Evolutionary conservation across 306 rosid species (phyloP).

Genomic region (Lathyrus tuberosus): DNA sequence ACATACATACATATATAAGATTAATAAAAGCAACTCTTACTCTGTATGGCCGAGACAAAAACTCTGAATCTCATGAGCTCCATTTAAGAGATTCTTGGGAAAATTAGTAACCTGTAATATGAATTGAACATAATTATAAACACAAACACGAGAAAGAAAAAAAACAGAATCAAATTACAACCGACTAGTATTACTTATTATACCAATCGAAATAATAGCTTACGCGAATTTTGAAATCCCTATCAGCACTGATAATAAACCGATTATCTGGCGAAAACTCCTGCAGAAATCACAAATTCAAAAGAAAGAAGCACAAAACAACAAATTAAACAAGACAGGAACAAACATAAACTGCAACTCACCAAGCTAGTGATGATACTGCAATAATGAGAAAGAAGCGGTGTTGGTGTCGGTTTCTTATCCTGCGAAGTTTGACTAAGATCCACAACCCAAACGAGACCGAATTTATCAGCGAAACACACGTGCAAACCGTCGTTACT

Average conservation of each 20-base stretch:
- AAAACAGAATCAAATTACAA: conserved; percentile 7
- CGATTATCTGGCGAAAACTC: conserved; percentile 80
- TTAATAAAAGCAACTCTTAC: conserved; percentile 51
- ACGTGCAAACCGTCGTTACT: conserved; percentile 65
- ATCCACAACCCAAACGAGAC: conserved; percentile 86
- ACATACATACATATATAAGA: background rate
- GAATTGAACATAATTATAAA: conserved; percentile 26
- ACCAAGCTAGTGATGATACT: conserved; percentile 94
- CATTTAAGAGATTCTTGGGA: conserved; percentile 69
- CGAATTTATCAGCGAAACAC: conserved; percentile 95
- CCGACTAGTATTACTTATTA: background rate
- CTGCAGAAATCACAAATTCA: conserved; percentile 46
- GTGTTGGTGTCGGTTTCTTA: conserved; percentile 64
- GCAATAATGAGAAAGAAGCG: conserved; percentile 88
- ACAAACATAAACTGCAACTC: conserved; percentile 3
- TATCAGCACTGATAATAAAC: conserved; percentile 79
- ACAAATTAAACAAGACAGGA: background rate
- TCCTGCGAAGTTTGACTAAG: conserved; percentile 43
- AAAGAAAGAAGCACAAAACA: background rate
- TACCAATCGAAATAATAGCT: conserved; percentile 23
- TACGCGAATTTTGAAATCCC: conserved; percentile 95
- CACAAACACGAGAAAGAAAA: background rate
- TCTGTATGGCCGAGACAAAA: conserved; percentile 94
- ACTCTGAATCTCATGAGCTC: conserved; percentile 88
- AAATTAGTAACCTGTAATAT: conserved; percentile 66